Base-by-base conservation (phyloP, 2,329 filamentous ascomycete species). In the Fusarium marasasianum region DNA sequence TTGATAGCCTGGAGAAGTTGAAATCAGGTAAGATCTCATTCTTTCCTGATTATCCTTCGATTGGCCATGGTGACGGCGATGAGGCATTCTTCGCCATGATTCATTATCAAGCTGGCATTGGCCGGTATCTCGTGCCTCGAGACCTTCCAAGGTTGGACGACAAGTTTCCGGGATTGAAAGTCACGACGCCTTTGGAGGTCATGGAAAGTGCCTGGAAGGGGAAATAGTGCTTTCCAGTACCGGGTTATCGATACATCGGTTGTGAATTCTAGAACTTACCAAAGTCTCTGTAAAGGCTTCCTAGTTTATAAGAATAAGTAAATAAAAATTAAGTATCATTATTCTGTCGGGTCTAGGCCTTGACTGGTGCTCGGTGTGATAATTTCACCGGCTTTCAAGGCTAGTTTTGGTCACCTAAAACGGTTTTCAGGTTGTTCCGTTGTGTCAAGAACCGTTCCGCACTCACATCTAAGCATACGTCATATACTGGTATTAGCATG, bases 11-110 rank as follows among this genome's bases (percentile, higher is more conserved):
- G 22, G 73, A 75, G 14, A 79, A 74, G 44, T 45, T 79, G 4
- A 64, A 74, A 20, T 75, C 74, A 0, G 77, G 77, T 2, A 73
- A 61, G 11, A 79, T 79, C 18, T 79, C 78, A 2, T 77, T 77
- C 44, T 67, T 62, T 7, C 43, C 60, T 1, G 62, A 77, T 6
- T 79, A 72, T 38, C 77, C 77, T 1, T 18, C 54, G 1, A 76
- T 78, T 17, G 77, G 76, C 0, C 51, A 67, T 6, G 51, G 66
- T 4, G 67, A 63, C 0, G 74, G 71, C 1, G 73, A 74, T 8
- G 63, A 78, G 20, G 66, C 71, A 1, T 76, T 76, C 47, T 76
- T 76, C 18, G 74, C 74, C 1, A 67, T 59, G 55, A 54, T 76
- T 44, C 74, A 76, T 45, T 75, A 76, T 11, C 69, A 66, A 43